A percentile compares a stretch with the other conserved stretches of the same genome.
These are phyloP conservation scores for Omphalea diandra DNA, from an alignment of 441 rosid species.

Conservation along the genomic window DNA sequence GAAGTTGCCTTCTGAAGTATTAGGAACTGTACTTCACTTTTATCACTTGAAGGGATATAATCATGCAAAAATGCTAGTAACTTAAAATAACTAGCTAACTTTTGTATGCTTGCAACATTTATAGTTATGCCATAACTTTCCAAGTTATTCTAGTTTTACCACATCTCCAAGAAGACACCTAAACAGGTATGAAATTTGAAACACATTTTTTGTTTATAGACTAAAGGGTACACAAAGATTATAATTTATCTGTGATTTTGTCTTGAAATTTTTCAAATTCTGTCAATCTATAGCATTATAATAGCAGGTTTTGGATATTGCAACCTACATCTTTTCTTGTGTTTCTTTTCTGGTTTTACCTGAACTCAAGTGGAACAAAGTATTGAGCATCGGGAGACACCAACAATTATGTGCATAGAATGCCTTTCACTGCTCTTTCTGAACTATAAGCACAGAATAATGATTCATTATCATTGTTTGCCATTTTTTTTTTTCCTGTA, in stretches of 20 bases:
- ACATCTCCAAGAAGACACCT: background rate
- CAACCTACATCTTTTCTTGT: background rate
- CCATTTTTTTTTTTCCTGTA: background rate
- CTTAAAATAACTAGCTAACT: background rate
- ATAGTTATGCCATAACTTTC: background rate
- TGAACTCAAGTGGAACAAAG: slow-evolving; percentile 7
- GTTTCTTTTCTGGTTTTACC: background rate
- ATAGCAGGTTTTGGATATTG: background rate
- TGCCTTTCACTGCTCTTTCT: background rate
- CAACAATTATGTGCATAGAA: background rate
- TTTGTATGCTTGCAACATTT: background rate
- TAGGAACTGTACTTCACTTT: background rate
- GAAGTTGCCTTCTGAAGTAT: background rate
- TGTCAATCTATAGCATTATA: background rate
- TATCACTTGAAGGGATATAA: background rate
- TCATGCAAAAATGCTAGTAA: background rate
- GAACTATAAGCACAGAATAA: background rate
- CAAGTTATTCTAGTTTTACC: background rate
- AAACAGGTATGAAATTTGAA: background rate
- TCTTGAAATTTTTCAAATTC: background rate
- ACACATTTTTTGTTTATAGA: background rate
- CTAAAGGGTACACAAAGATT: background rate
- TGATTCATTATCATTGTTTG: background rate
- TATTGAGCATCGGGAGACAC: background rate
- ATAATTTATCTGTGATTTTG: background rate